Percentiles rank a stretch among this genome's conserved stretches.
Conservation (phyloP, 176 grass and related monocot species). For the Musa beccarii region DNA sequence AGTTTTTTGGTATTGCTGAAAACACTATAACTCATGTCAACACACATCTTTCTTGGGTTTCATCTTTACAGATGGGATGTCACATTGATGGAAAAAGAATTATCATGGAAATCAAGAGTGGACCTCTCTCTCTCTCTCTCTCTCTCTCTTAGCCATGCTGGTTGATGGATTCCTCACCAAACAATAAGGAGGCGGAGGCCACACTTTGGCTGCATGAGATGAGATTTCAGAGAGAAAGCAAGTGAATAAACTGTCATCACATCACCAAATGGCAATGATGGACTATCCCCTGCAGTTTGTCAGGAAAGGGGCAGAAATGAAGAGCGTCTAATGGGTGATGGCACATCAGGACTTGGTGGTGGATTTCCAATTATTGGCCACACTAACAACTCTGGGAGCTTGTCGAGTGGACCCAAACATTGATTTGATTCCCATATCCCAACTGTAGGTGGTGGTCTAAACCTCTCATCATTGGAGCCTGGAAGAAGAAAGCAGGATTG, state of each 20-base stretch:
- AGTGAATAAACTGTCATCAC: background rate
- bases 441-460: background rate
- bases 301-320: background rate
- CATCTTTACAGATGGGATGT: conserved; percentile 67
- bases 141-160: background rate
- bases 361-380: conserved; percentile 30
- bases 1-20: too few species aligned
- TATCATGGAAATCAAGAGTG: conserved; percentile 27
- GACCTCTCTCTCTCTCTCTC: too few species aligned
- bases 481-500: too few species aligned
- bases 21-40: conserved; percentile 29
- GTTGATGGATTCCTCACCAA: conserved; percentile 82
- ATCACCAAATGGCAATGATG: conserved; percentile 5
- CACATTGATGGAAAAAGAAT: conserved; percentile 57
- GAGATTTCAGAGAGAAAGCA: background rate
- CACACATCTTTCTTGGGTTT: conserved; percentile 22
- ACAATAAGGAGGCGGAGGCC: conserved; percentile 20
- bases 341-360: conserved; percentile 20
- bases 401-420: conserved; percentile 14
- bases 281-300: conserved; percentile 4
- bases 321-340: conserved; percentile 8
- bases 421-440: background rate
- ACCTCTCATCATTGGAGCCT: too few species aligned
- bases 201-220: background rate
- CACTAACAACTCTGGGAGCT: conserved; percentile 18